Percentiles rank a stretch among this genome's conserved stretches.
Conservation (phyloP, 768 basidiomycete genomes). For the Rhodotorula toruloides region DNA sequence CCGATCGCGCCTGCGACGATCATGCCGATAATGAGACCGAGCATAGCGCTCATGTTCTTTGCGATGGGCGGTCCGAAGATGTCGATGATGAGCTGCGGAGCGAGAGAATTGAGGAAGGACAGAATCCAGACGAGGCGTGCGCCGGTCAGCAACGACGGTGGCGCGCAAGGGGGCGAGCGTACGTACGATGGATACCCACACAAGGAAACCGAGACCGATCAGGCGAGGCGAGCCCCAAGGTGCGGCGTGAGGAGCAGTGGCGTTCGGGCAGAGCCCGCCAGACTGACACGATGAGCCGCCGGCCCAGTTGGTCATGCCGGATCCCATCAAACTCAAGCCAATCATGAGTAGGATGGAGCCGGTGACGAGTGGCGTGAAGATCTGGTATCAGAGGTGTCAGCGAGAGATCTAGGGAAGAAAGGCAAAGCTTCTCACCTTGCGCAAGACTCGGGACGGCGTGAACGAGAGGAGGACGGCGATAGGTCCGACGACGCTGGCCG, state of each 20-base stretch:
- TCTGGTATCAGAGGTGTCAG: constrained; percentile 4
- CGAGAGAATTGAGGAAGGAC: constrained; percentile 44
- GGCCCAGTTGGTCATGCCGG: constrained; percentile 74
- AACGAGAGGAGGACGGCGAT: constrained; percentile 39
- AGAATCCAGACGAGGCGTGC: constrained; percentile 72
- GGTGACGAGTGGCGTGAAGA: constrained; percentile 77
- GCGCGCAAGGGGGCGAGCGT: constrained; percentile 50
- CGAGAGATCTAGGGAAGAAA: not conserved
- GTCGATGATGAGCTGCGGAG: constrained; percentile 55
- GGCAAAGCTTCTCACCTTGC: constrained; percentile 15
- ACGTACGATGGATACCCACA: constrained; percentile 53
- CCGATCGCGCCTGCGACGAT: constrained; percentile 65
- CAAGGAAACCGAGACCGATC: constrained; percentile 10
- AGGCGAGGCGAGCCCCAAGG: constrained; percentile 46
- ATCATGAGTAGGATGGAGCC: constrained; percentile 75
- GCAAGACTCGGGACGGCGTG: constrained; percentile 36
- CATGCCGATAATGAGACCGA: constrained; percentile 56
- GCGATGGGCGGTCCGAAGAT: constrained; percentile 77
- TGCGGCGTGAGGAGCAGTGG: constrained; percentile 64
- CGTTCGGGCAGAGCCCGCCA: constrained; percentile 52
- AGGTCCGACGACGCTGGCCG: constrained; percentile 31
- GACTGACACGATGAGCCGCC: constrained; percentile 67
- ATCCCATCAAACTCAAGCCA: constrained; percentile 65
- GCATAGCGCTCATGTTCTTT: constrained; percentile 53
- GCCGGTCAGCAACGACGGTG: constrained; percentile 46